Base-by-base conservation (phyloP, 2,329 filamentous ascomycete genomes). In the Verticillium tricorpus region DNA sequence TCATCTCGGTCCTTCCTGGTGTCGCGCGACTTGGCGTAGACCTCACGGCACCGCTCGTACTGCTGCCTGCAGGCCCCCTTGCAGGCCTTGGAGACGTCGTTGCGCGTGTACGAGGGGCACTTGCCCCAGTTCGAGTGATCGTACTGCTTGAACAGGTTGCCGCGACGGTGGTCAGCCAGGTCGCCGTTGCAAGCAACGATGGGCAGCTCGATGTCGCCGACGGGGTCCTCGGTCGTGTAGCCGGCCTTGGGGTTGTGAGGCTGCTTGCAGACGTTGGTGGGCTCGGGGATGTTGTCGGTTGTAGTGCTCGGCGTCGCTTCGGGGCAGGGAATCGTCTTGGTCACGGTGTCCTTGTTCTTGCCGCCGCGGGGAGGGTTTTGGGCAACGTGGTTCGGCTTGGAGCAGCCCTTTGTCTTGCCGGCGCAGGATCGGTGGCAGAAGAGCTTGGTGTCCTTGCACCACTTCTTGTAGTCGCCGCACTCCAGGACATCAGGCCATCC, bases 141-240 rank as follows among this genome's bases (percentile, higher is more conserved):
- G 76, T 85, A 85, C 50, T 82, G 73, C 76, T 85, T 85, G 74
- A 83, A 84, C n/a, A 77, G 76, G 65, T 79, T 78, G 60, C 66
- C 66, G 9, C 66, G 28, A 31, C 66, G 64, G 66, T 75, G 80
- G 65, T 84, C 79, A 8, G 64, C 62, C 62, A 74, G 69, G 52
- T 80, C 66, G 66, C 85, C 82, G 71, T 85, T 86, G 76, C 83
- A 86, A 28, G 78, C 80, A 34, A 85, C 77, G 60, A 82, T 71
- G 55, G 83, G 83, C 60, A 85, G 72, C 25, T 75, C 72, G 59
- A 86, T 84, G 63, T 75, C 78, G 58, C 81, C 83, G 17, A 85
- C 80, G 2, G 81, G 78, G 59, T 77, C 87, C 37, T 88, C 85
- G 2, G 89, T 87, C 1, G 85, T 86, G 69, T 93, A 94, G 58